phyloP scores from a whole-genome alignment of 805 yeast species.

The Saturnispora sekii region DNA sequence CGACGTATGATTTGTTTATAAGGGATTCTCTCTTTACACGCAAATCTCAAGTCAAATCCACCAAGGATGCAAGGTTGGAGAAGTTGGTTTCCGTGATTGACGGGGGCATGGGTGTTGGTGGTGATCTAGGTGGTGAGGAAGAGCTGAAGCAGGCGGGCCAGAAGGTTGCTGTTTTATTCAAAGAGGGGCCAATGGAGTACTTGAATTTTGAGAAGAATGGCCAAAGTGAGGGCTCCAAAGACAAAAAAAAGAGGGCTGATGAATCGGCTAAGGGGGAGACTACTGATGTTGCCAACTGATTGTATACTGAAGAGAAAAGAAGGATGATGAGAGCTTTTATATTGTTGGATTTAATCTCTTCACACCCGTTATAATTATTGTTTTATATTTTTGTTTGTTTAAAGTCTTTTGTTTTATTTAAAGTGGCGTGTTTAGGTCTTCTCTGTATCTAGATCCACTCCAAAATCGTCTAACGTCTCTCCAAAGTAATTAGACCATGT shows the following conservation, averaged over 20 bases:
- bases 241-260: slow-evolving; percentile 3
- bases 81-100: slow-evolving; percentile 33
- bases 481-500: slow-evolving; percentile 72
- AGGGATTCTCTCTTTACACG: slow-evolving; percentile 41
- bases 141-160: slow-evolving; percentile 26
- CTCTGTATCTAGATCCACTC: slow-evolving; percentile 72
- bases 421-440: slow-evolving; percentile 11
- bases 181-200: slow-evolving; percentile 32
- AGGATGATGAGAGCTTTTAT: no score
- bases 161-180: slow-evolving; percentile 27
- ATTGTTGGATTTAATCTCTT: no score
- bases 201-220: slow-evolving; percentile 6
- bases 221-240: neutral
- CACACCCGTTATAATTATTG: neutral
- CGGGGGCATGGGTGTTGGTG: slow-evolving; percentile 50
- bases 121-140: slow-evolving; percentile 32
- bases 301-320: no score
- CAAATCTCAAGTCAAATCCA: slow-evolving; percentile 16
- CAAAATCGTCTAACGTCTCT: slow-evolving; percentile 76
- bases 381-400: slow-evolving; percentile 1
- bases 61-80: slow-evolving; percentile 12
- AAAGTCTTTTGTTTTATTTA: slow-evolving; percentile 1
- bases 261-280: neutral
- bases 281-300: neutral
- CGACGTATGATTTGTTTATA: slow-evolving; percentile 69